phyloP scores from a whole-genome alignment of 2,329 filamentous ascomycete species.

The Coniochaeta sp. region DNA sequence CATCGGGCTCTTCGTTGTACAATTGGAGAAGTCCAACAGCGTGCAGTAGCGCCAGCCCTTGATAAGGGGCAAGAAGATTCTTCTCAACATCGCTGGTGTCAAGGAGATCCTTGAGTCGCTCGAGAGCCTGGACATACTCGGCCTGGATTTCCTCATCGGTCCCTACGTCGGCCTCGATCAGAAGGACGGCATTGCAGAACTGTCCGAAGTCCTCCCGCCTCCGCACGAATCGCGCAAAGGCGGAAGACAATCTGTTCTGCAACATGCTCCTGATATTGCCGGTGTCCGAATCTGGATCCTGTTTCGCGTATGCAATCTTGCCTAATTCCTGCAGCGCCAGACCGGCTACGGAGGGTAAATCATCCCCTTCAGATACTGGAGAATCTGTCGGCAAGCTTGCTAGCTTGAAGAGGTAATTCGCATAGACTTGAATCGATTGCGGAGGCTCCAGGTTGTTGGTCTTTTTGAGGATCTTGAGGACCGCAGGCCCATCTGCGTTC shows the following conservation, averaged over 20 bases:
- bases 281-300: slow-evolving; percentile 29
- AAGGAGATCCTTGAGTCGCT: slow-evolving; percentile 44
- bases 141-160: slow-evolving; percentile 50
- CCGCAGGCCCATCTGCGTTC: slow-evolving; percentile 43
- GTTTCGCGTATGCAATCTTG: slow-evolving; percentile 46
- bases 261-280: slow-evolving; percentile 48
- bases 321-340: slow-evolving; percentile 45
- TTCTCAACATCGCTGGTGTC: slow-evolving; percentile 14
- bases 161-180: slow-evolving; percentile 42
- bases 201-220: slow-evolving; percentile 44
- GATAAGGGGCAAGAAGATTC: slow-evolving; percentile 6
- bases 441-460: slow-evolving; percentile 25
- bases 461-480: slow-evolving; percentile 38
- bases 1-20: slow-evolving; percentile 84
- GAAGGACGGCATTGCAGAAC: slow-evolving; percentile 46
- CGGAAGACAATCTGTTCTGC: slow-evolving; percentile 48
- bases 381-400: slow-evolving; percentile 29
- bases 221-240: slow-evolving; percentile 50
- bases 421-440: slow-evolving; percentile 41
- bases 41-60: slow-evolving; percentile 51
- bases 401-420: slow-evolving; percentile 47
- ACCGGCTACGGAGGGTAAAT: slow-evolving; percentile 28
- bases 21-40: slow-evolving; percentile 80
- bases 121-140: slow-evolving; percentile 43
- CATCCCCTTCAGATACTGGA: slow-evolving; percentile 19